Percentiles rank a stretch among this genome's conserved stretches.
Evolutionary conservation across 1,284 basidiomycete species (phyloP).

Genomic region (Fomes fomentarius): DNA sequence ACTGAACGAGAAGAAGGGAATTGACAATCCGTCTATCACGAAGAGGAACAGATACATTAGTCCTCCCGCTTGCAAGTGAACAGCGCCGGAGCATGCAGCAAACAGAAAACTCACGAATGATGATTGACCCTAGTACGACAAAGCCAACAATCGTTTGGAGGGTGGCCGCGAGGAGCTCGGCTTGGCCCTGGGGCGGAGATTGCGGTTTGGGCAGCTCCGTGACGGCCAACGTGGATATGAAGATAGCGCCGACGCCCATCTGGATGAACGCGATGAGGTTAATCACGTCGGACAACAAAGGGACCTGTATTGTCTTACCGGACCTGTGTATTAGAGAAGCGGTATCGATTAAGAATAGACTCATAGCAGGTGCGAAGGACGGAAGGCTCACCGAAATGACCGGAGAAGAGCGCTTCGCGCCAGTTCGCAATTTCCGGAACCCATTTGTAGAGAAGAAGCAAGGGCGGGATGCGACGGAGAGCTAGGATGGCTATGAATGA

Average conservation of each 20-base stretch:
- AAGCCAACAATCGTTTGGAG: constrained; percentile 86
- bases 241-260: constrained; percentile 87
- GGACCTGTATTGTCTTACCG: neutral
- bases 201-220: constrained; percentile 65
- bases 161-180: constrained; percentile 69
- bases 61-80: neutral
- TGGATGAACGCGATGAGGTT: constrained; percentile 27
- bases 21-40: constrained; percentile 82
- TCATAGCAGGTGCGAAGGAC: neutral
- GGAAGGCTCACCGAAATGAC: constrained; percentile 75
- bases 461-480: constrained; percentile 78
- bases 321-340: neutral
- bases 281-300: neutral
- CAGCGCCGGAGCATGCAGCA: neutral
- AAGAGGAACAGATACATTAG: constrained; percentile 82
- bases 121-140: constrained; percentile 81
- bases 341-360: too few relatives aligned
- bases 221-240: constrained; percentile 80
- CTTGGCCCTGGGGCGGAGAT: constrained; percentile 61
- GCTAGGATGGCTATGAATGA: constrained; percentile 70
- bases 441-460: constrained; percentile 77
- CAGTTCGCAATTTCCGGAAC: constrained; percentile 85
- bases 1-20: constrained; percentile 82
- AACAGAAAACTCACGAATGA: constrained; percentile 61
- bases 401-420: constrained; percentile 83